phyloP scores from a whole-genome alignment of 495 filamentous ascomycete genomes.

The Neurospora cerealis region DNA sequence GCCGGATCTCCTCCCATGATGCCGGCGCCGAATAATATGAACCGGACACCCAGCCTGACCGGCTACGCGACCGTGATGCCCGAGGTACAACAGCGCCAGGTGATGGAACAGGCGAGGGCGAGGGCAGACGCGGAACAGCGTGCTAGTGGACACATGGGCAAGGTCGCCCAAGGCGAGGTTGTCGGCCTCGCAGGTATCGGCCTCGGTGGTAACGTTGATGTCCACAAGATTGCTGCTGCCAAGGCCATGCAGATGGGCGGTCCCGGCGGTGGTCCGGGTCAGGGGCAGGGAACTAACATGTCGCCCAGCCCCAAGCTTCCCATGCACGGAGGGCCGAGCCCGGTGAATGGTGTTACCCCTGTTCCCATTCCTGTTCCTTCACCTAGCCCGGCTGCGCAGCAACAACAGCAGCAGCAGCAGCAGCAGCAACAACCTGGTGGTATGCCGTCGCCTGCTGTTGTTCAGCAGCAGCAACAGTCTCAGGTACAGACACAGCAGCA shows the following conservation, averaged over 20 bases:
- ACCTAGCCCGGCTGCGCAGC: not conserved
- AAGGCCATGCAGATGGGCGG: constrained; percentile 23
- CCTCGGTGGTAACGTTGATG: constrained; percentile 24
- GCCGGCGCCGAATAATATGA: constrained; percentile 14
- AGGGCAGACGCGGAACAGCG: constrained; percentile 31
- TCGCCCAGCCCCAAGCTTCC: constrained; percentile 12
- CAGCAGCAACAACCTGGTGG: not conserved
- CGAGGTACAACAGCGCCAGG: constrained; percentile 24
- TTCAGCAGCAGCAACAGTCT: not conserved
- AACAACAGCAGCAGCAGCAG: not conserved
- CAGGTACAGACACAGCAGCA: not conserved
- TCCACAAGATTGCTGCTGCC: constrained; percentile 24
- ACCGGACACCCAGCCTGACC: constrained; percentile 16
- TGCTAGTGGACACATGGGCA: constrained; percentile 25
- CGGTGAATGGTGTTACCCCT: constrained; percentile 3
- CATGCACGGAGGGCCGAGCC: not conserved
- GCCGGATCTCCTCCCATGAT: constrained; percentile 12
- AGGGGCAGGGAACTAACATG: constrained; percentile 5
- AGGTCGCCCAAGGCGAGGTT: constrained; percentile 21
- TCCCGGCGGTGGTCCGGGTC: not conserved
- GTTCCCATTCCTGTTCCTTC: constrained; percentile 6
- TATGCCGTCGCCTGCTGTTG: not conserved
- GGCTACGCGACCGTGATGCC: constrained; percentile 30
- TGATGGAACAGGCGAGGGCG: constrained; percentile 37
- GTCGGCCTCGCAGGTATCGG: constrained; percentile 28